Evolutionary conservation across 306 rosid genomes (phyloP), one percentile per base, ranked within the genome.

Genomic region (Lagenaria siceraria): DNA sequence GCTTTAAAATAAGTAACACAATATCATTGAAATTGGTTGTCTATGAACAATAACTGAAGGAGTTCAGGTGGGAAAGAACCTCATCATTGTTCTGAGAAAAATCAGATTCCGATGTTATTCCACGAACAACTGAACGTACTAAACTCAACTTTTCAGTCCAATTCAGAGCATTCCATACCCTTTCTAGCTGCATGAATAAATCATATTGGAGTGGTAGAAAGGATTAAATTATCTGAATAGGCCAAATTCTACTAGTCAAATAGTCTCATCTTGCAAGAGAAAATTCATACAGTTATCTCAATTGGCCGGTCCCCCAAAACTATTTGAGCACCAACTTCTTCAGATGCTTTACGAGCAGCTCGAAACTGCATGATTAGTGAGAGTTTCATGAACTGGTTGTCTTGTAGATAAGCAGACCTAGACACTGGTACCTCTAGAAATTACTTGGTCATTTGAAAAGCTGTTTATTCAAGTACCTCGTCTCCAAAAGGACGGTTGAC

Each of bases 281-380:
- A 58, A 83, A 65, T 48, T 78, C 97, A 68, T 85, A 95, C 99
- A 18, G 99, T 95, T 77, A 92, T 95, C 77, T 95, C 97, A 82
- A 95, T 90, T 65, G 99, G 97, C 13, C 96, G 86, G 78, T 95
- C 98, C 77, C 98, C 97, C 87, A 95, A 75, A 76, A 95, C 96
- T 68, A 90, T 87, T 62, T 92, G 97, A 46, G 96, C 93, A 38
- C 97, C 92, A 77, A 95, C 78, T 86, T 90, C 93, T 85, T 95
- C 97, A 10, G 97, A 92, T 12, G 82, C 90, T 83, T 87, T 92
- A 66, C 97, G 90, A 80, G 97, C 97, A 76, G 93, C 92, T 6
- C 97, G 92, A 51, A 92, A 95, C 97, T 92, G 79, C 83, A 84
- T 27, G 42, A 69, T 43, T 43, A 27, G 14, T 69, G 38, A 43